Percentiles rank a stretch among this genome's conserved stretches.
Conservation (phyloP, 2,329 filamentous ascomycete species). For the Exophiala viscosa region DNA sequence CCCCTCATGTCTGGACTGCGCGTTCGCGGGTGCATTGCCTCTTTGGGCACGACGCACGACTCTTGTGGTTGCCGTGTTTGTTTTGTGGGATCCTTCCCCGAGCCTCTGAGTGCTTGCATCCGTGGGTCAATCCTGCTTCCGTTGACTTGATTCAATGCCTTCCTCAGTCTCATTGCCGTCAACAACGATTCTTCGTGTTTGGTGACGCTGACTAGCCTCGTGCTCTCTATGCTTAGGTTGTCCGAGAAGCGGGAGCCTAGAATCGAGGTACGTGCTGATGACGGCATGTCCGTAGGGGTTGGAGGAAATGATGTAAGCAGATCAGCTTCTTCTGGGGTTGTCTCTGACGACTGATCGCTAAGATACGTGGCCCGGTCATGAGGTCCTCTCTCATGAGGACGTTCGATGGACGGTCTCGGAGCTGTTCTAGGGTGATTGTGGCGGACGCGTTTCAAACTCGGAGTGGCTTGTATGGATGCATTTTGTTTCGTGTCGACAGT, state of each 20-base stretch:
- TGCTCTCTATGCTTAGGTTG: constrained; percentile 32
- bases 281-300: constrained; percentile 16
- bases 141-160: constrained; percentile 35
- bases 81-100: not conserved
- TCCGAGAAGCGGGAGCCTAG: constrained; percentile 22
- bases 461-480: constrained; percentile 7
- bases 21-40: not conserved
- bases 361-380: constrained; percentile 15
- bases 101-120: constrained; percentile 28
- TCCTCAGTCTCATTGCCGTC: constrained; percentile 48
- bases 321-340: constrained; percentile 12
- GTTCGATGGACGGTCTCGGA: constrained; percentile 1
- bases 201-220: constrained; percentile 51
- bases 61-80: not conserved
- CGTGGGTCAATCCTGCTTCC: constrained; percentile 34
- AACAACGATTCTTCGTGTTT: constrained; percentile 52
- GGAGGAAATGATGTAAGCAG: constrained; percentile 24
- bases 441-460: constrained; percentile 11
- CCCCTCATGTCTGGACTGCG: constrained; percentile 1
- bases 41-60: constrained; percentile 1
- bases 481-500: constrained; percentile 34
- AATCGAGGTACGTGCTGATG: constrained; percentile 16
- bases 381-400: not conserved
- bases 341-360: constrained; percentile 18
- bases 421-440: constrained; percentile 21